Evolutionary conservation across 2,329 filamentous ascomycete species (phyloP), one percentile per base, ranked within the genome.

Genomic region (Teratosphaeria gauchensis): DNA sequence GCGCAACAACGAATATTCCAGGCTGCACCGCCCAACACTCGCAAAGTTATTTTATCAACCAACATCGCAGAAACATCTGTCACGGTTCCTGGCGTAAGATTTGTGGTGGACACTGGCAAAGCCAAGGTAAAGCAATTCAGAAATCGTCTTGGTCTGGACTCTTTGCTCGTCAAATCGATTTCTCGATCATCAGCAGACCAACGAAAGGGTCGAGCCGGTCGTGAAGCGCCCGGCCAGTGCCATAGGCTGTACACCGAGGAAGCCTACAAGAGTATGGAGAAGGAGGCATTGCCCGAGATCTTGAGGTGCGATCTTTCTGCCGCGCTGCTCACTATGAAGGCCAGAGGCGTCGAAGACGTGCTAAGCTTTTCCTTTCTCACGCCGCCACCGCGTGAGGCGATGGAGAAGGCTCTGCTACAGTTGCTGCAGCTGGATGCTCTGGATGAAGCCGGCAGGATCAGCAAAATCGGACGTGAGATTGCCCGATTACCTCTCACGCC

Each of bases 21-120:
- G 57, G 88, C 89, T 0, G 82, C 88, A 24, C 83, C 84, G 0
- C 82, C 84, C 2, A 80, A 80, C n/a, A 95, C 90, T 0, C 83
- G 94, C 51, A 97, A 97, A 70, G 82, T 97, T 12, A 91, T 99
- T 0, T 78, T 99, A 0, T 87, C 92, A 0, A 99, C 94, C 14
- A 99, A 99, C 69, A 97, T 99, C 67, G 94, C 94, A n/a, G 94
- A 99, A 73, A 97, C 94, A 0, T 97, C 94, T 1, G 89, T 99
- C 60, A 99, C 94, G 0, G 92, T 99, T 0, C 88, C 92, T 0
- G 94, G 94, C 1, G 91, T 99, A 6, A 84, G 90, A 4, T 94
- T 88, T 66, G 92, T 99, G 9, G 82, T 99, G 21, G 94, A 99
- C 70, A 89, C 89, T 58, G 94, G 94, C 53, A 96, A 96, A 68